Conservation (phyloP, 73 alveolate species). For the Tetrahymena thermophila region DNA sequence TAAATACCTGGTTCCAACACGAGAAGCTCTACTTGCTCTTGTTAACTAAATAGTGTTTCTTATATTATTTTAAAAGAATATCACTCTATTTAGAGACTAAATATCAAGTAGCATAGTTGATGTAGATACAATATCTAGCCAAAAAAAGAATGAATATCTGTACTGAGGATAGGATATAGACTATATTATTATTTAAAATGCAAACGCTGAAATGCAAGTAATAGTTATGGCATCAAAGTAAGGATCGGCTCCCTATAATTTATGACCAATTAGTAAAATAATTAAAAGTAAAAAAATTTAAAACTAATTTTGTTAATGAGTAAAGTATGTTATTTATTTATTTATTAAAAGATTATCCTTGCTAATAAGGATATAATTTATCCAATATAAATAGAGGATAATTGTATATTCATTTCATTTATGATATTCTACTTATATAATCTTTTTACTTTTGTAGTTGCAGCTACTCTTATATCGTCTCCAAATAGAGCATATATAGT, state of each 20-base stretch:
- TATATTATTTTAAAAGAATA: slow-evolving; percentile 48
- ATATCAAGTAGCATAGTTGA: slow-evolving; percentile 48
- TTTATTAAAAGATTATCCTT: no score
- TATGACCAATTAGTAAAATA: not conserved
- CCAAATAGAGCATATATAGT: slow-evolving; percentile 65
- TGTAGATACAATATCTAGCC: slow-evolving; percentile 61
- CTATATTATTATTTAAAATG: slow-evolving; percentile 6
- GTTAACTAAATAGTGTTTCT: slow-evolving; percentile 51
- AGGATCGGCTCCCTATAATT: not conserved
- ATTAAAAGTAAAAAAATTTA: not conserved
- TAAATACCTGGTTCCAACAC: slow-evolving; percentile 44
- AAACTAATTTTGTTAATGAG: no score
- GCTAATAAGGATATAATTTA: no score
- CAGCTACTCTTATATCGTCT: slow-evolving; percentile 58
- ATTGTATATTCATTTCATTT: no score
- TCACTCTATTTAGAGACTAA: slow-evolving; percentile 37
- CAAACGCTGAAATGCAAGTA: slow-evolving; percentile 3
- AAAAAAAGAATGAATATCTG: slow-evolving; percentile 46
- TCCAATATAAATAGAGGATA: not conserved
- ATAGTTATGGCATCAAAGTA: not conserved
- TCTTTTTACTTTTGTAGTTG: slow-evolving; percentile 3
- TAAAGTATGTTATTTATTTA: no score
- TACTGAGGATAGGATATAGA: slow-evolving; percentile 1
- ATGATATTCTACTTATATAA: no score
- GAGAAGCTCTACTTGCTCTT: slow-evolving; percentile 64